phyloP scores from a whole-genome alignment of 371 early-diverging fungal genomes.

The Syncephalis plumigaleata region DNA sequence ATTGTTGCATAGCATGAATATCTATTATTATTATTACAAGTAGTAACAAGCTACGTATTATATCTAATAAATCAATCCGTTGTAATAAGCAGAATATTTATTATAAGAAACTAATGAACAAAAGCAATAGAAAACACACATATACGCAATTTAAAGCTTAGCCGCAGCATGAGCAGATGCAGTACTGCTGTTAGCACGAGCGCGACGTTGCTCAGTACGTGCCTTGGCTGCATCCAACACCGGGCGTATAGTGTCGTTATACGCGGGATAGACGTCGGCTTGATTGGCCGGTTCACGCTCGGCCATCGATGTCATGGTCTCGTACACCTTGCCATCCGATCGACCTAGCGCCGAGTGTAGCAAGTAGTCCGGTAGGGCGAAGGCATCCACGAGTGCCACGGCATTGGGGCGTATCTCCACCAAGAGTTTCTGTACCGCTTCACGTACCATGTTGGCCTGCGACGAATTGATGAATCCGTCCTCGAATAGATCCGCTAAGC shows the following conservation, averaged over 20 bases:
- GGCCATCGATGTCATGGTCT: conserved; percentile 13
- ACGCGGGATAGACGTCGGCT: background rate
- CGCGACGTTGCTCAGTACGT: too few relatives aligned
- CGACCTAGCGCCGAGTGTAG: conserved; percentile 64
- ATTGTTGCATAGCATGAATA: too few relatives aligned
- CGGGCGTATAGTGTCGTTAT: background rate
- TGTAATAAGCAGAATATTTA: too few relatives aligned
- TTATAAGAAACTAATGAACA: too few relatives aligned
- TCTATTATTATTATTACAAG: too few relatives aligned
- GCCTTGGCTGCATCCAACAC: too few relatives aligned
- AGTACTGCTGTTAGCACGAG: too few relatives aligned
- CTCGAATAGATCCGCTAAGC: conserved; percentile 39
- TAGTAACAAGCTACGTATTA: too few relatives aligned
- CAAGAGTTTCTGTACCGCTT: conserved; percentile 24
- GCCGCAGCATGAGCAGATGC: too few relatives aligned
- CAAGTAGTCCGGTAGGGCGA: conserved; percentile 53
- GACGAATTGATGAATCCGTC: conserved; percentile 24
- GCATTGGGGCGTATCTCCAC: conserved; percentile 46
- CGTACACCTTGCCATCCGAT: conserved; percentile 54
- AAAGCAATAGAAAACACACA: too few relatives aligned
- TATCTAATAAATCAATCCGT: too few relatives aligned
- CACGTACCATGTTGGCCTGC: conserved; percentile 27
- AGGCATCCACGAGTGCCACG: conserved; percentile 54
- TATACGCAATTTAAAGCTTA: too few relatives aligned
- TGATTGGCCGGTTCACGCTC: conserved; percentile 3